Evolutionary conservation across 805 yeast species (phyloP), one percentile per base, ranked within the genome.

Genomic region (Wickerhamiella occidentalis): DNA sequence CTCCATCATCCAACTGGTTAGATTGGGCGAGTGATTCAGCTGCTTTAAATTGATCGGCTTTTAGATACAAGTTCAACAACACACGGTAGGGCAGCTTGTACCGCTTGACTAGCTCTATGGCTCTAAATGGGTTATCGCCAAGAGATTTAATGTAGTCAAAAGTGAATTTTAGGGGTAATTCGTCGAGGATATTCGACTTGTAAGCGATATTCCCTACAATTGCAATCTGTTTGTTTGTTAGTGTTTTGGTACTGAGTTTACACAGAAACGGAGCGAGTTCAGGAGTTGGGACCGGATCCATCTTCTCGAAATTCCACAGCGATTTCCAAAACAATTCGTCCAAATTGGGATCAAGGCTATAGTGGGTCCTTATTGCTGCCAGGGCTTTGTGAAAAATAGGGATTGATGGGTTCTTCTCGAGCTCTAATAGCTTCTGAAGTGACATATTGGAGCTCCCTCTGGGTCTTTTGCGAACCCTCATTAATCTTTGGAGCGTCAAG

Each of bases 171-270:
- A 4, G 4, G 11, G 44, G 44, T 19, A 40, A 17, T 3, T 22
- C 18, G 8, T 40, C 44, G 30, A 25, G 6, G 3, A 40, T 25
- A 15, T 25, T 25, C 3, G 44, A 21, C 22, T 40, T 40, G 44
- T 40, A 40, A n/a, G 44, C 44, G 19, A 40, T n/a, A 15, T 40
- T 13, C 3, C 44, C 44, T 5, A 40, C 13, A n/a, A 40, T n/a
- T 13, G 19, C 21, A 18, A 40, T 22, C 6, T 40, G 15, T 4
- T 11, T 15, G 4, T 9, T 13, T 4, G 6, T 7, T 6, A 40
- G 18, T 9, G n/a, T 21, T 23, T 6, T 22, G 15, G 29, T 4
- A 13, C 6, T 8, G 18, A 40, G 19, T 19, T 15, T 23, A 7
- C 21, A 3, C 12, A 40, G 30, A 23, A 40, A 23, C 6, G 44